Evolutionary conservation across 192 early-diverging fungal genomes (phyloP).

Genomic region (Entophlyctis luteolus): DNA sequence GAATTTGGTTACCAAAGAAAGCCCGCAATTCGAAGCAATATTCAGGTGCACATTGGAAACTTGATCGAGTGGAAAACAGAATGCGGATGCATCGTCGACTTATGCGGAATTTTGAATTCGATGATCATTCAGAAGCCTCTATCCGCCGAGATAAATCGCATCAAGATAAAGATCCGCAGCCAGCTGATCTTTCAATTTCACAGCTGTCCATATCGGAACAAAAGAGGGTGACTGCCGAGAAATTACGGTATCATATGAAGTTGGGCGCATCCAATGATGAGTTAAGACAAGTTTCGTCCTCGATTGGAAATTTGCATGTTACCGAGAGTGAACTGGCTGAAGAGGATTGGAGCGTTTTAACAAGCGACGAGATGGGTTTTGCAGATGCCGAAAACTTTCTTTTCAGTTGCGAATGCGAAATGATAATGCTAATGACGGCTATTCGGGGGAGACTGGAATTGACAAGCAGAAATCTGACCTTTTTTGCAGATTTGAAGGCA

Average conservation of each 20-base stretch:
- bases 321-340: slow-evolving; percentile 29
- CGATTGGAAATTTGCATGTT: neutral
- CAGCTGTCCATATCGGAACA: neutral
- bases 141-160: slow-evolving; percentile 26
- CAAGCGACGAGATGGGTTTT: slow-evolving; percentile 28
- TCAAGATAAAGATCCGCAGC: neutral
- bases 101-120: slow-evolving; percentile 41
- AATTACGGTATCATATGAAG: slow-evolving; percentile 17
- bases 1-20: slow-evolving; percentile 36
- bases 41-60: slow-evolving; percentile 29
- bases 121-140: slow-evolving; percentile 42
- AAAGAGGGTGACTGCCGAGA: slow-evolving; percentile 18
- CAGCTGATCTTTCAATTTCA: neutral
- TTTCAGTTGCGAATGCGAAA: slow-evolving; percentile 35
- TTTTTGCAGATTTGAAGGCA: slow-evolving; percentile 38
- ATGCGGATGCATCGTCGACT: slow-evolving; percentile 42
- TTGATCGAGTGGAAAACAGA: slow-evolving; percentile 40
- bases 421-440: slow-evolving; percentile 48
- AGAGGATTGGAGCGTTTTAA: slow-evolving; percentile 42
- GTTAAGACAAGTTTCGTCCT: slow-evolving; percentile 1
- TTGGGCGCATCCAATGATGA: slow-evolving; percentile 15
- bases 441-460: slow-evolving; percentile 46
- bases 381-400: slow-evolving; percentile 26
- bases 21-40: neutral
- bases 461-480: slow-evolving; percentile 30